phyloP scores from a whole-genome alignment of 768 basidiomycete species.

The Saitozyma podzolica region DNA sequence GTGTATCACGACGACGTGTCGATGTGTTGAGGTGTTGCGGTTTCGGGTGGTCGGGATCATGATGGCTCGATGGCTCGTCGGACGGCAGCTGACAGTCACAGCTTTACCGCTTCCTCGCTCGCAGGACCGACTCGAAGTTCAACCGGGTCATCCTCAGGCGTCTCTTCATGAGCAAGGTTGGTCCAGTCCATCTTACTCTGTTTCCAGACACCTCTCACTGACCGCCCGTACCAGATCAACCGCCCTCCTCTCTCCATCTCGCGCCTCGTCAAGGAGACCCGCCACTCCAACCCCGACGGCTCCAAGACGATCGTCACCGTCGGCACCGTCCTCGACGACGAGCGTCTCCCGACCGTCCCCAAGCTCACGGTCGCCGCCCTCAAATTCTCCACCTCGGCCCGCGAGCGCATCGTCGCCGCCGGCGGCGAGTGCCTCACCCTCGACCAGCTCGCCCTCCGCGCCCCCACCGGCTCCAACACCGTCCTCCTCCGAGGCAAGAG shows the following conservation, averaged over 20 bases:
- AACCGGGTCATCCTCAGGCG: constrained; percentile 92
- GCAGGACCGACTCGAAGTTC: constrained; percentile 91
- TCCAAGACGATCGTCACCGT: constrained; percentile 84
- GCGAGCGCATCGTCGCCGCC: constrained; percentile 90
- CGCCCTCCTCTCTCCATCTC: constrained; percentile 95
- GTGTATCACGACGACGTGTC: neutral
- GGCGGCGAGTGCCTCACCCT: constrained; percentile 94
- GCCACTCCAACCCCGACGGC: constrained; percentile 53
- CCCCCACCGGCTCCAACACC: constrained; percentile 94
- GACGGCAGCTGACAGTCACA: constrained; percentile 47
- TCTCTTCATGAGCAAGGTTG: constrained; percentile 85
- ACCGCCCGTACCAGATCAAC: constrained; percentile 61
- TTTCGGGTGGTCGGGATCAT: neutral
- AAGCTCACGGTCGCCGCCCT: constrained; percentile 92
- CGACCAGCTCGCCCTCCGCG: constrained; percentile 91
- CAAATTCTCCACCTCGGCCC: constrained; percentile 87
- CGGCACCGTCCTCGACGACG: constrained; percentile 92
- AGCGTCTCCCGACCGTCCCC: constrained; percentile 79
- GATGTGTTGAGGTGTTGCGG: neutral
- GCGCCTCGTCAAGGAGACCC: constrained; percentile 80
- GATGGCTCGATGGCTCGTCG: neutral
- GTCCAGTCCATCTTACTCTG: neutral
- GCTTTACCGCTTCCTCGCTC: constrained; percentile 98
- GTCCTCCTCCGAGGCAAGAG: constrained; percentile 87
- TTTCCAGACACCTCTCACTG: neutral